Percentiles rank a stretch among this genome's conserved stretches.
Evolutionary conservation across 805 yeast genomes (phyloP).

Genomic region (Saturnispora bothae): DNA sequence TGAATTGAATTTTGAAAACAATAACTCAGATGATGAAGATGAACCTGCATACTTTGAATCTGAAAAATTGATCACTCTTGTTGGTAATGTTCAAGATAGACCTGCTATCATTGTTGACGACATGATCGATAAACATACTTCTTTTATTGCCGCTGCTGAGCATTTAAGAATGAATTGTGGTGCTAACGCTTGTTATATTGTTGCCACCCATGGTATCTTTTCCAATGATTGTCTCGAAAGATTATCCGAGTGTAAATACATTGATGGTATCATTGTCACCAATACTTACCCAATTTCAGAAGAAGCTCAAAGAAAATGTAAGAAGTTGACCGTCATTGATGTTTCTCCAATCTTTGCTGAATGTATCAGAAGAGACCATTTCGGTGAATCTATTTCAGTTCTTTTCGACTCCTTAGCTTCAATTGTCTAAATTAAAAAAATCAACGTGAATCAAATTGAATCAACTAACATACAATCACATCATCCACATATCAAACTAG

Average conservation of each 20-base stretch:
- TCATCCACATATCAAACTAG: no score
- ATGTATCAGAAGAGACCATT: conserved; percentile 96
- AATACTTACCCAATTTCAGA: conserved; percentile 86
- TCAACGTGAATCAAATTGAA: no score
- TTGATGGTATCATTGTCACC: conserved; percentile 89
- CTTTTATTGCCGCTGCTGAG: conserved; percentile 96
- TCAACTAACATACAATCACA: no score
- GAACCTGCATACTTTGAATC: conserved; percentile 48
- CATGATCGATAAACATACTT: conserved; percentile 90
- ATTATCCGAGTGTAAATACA: conserved; percentile 66
- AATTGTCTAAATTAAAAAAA: conserved; percentile 16
- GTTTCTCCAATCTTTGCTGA: conserved; percentile 94
- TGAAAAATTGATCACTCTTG: conserved; percentile 89
- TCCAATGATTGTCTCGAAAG: conserved; percentile 77
- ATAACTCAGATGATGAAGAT: conserved; percentile 83
- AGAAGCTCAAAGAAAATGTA: conserved; percentile 43
- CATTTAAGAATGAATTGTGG: conserved; percentile 94
- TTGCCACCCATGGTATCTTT: conserved; percentile 95
- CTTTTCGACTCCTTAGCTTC: conserved; percentile 79
- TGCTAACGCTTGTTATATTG: conserved; percentile 78
- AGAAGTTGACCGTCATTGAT: conserved; percentile 79
- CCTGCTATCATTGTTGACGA: conserved; percentile 94
- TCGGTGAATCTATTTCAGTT: conserved; percentile 93
- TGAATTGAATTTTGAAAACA: conserved; percentile 46
- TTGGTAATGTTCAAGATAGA: conserved; percentile 87